Evolutionary conservation across 2,329 filamentous ascomycete species (phyloP).

Genomic region (Aspergillus thermomutatus): DNA sequence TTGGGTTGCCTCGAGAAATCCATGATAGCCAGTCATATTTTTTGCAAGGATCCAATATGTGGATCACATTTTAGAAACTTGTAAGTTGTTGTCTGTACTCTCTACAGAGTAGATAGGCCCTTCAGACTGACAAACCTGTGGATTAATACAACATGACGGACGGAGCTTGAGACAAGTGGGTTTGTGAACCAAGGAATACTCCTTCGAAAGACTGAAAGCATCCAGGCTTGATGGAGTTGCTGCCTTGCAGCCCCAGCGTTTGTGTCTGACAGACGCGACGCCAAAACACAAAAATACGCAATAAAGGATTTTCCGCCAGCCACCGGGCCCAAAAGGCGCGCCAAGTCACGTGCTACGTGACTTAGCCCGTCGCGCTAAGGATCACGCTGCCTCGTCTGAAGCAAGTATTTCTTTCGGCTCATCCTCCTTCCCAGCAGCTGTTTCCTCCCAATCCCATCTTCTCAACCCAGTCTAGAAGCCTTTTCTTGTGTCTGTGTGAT

Average conservation of each 20-base stretch:
- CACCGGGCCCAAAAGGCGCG: constrained; percentile 22
- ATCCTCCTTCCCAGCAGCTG: constrained; percentile 17
- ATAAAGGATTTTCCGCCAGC: constrained; percentile 9
- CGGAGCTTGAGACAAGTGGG: neutral
- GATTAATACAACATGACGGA: neutral
- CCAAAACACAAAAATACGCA: neutral
- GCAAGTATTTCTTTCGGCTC: constrained; percentile 32
- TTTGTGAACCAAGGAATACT: neutral
- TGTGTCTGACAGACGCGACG: neutral
- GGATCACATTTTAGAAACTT: neutral
- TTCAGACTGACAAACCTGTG: neutral
- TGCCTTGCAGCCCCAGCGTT: neutral
- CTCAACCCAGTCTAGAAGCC: constrained; percentile 10
- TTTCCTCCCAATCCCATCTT: constrained; percentile 26
- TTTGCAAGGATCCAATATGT: neutral
- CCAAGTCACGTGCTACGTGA: constrained; percentile 38
- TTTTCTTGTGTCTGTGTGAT: constrained; percentile 20
- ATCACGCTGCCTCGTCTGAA: constrained; percentile 30
- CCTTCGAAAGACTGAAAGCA: neutral
- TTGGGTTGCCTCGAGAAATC: neutral
- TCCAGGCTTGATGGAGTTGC: neutral
- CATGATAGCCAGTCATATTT: neutral
- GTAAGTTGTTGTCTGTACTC: neutral
- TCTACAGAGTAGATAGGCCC: neutral
- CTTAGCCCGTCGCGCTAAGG: constrained; percentile 37